Conservation (phyloP, 768 basidiomycete genomes). For the Lyophyllum atratum region DNA sequence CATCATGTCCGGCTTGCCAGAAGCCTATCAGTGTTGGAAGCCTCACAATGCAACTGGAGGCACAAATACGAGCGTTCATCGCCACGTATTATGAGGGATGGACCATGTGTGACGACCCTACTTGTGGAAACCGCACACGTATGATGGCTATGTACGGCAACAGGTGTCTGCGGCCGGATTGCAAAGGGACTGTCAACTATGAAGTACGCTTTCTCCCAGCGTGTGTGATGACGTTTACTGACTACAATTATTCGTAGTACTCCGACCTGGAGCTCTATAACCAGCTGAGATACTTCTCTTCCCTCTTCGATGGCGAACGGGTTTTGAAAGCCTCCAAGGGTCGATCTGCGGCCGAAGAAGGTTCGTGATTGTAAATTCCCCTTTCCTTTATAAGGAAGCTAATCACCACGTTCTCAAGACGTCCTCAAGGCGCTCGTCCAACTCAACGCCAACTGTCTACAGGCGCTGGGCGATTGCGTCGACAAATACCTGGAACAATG, state of each 20-base stretch:
- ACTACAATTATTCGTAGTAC: conserved; percentile 8
- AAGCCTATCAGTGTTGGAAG: conserved; percentile 54
- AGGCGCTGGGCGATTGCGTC: conserved; percentile 55
- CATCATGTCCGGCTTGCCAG: conserved; percentile 71
- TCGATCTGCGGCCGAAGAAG: conserved; percentile 32
- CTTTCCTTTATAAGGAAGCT: neutral
- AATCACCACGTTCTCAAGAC: conserved; percentile 39
- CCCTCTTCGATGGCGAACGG: conserved; percentile 75
- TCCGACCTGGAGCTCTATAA: conserved; percentile 75
- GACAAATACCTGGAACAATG: conserved; percentile 84
- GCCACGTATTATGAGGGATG: conserved; percentile 86
- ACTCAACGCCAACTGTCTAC: conserved; percentile 54
- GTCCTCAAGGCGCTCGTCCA: conserved; percentile 50
- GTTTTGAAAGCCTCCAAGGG: conserved; percentile 55
- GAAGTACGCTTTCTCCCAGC: conserved; percentile 57
- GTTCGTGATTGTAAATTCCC: conserved; percentile 28
- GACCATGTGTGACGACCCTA: conserved; percentile 84
- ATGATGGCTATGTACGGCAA: conserved; percentile 93
- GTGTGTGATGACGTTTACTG: neutral
- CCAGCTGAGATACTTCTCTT: conserved; percentile 82
- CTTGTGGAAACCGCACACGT: conserved; percentile 83
- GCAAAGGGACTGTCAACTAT: conserved; percentile 69
- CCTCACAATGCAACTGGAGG: conserved; percentile 82
- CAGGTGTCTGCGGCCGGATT: conserved; percentile 71
- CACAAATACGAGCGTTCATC: conserved; percentile 79